Evolutionary conservation across 2,329 filamentous ascomycete genomes (phyloP), one percentile per base, ranked within the genome.

Genomic region (Beauveria rudraprayagi): DNA sequence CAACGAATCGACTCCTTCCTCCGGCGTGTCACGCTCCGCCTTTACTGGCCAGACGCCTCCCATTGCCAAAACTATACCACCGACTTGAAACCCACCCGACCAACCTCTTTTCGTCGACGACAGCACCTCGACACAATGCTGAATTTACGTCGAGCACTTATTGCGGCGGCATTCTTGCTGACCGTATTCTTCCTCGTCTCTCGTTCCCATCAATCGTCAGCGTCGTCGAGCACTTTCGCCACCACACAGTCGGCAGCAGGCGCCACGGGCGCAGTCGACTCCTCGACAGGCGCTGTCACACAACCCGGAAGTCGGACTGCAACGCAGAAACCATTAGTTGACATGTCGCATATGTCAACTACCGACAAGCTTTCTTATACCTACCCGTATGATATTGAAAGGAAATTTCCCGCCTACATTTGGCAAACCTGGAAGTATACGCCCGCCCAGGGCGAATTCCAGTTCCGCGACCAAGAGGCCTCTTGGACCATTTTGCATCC

Each of bases 391-490:
- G 90, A 96, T 70, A 81, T 93, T 64, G 86, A 92, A 70, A 76
- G 81, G 67, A 96, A 93, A 73, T 97, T 97, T 73, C 94, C 94
- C 3, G 92, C 92, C 61, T 97, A 96, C 78, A 95, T 99, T 71
- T 99, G 94, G 94, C 94, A 99, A 80, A 99, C 94, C 16, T 99
- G 94, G 94, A 97, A 95, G 74, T 88, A 85, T 70, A 90, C 86
- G 1, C 92, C 93, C 0, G 83, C 87, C 1, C 89, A 91, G 24
- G 80, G 84, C 56, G 81, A 90, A 64, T 99, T 99, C 71, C 76
- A 80, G 22, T 92, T 96, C 71, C 87, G 92, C 64, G 85, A 89
- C 52, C 83, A 91, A 63, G 94, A 97, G 76, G 90, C 91, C 16
- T 92, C 89, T 64, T 99, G 94, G 94, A 88, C 90, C 9, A 82